Evolutionary conservation across 257 asterid species (phyloP).

Genomic region (Knoxia roxburghii): DNA sequence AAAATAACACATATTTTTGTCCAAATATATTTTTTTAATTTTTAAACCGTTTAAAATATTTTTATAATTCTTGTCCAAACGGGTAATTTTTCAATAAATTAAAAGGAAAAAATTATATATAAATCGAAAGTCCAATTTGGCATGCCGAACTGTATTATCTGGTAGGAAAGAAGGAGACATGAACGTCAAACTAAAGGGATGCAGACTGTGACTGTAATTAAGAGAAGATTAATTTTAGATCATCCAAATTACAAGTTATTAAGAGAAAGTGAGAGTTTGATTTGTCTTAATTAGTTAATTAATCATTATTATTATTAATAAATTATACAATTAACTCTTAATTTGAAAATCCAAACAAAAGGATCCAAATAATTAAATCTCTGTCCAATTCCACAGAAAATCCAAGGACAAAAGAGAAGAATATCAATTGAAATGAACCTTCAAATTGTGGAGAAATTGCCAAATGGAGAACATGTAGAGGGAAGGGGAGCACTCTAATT

Average conservation of each 20-base stretch:
- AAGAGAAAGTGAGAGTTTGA: no score
- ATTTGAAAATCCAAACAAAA: not conserved
- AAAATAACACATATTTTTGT: no score
- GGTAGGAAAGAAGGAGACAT: not conserved
- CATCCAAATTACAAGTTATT: no score
- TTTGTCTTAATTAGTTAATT: no score
- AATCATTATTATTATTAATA: no score
- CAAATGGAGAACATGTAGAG: slow-evolving; percentile 24
- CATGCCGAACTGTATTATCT: slow-evolving; percentile 5
- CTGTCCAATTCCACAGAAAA: slow-evolving; percentile 6
- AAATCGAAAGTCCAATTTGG: slow-evolving; percentile 10
- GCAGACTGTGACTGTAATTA: not conserved
- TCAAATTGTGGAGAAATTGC: slow-evolving; percentile 14
- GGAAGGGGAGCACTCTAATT: no score
- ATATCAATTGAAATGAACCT: not conserved
- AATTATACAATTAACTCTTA: no score
- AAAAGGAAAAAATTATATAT: not conserved
- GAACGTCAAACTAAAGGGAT: not conserved
- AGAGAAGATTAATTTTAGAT: not conserved
- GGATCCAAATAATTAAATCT: not conserved
- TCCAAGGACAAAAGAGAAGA: not conserved
- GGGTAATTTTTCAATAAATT: no score
- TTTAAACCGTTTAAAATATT: no score
- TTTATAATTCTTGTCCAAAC: no score
- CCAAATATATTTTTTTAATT: no score